Percentiles rank a stretch among this genome's conserved stretches.
phyloP scores from a whole-genome alignment of 208 protist genomes.

The Balamuthia mandrillaris region DNA sequence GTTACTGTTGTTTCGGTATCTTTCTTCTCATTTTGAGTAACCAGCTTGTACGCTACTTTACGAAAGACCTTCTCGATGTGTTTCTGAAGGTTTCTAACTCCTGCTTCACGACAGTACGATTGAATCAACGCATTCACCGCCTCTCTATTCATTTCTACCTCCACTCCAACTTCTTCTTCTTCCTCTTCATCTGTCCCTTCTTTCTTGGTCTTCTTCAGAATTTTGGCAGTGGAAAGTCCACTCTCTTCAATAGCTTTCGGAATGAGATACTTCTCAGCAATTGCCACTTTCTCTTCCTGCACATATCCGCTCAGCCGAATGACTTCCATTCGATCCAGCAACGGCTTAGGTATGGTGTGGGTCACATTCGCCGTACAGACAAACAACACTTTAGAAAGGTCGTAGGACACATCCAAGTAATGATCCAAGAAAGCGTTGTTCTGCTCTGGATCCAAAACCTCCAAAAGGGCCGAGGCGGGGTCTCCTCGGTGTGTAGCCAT shows the following conservation, averaged over 20 bases:
- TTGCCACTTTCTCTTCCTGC: constrained; percentile 39
- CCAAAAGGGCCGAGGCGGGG: constrained; percentile 77
- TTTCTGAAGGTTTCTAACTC: constrained; percentile 81
- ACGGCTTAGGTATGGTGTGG: constrained; percentile 76
- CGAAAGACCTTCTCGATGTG: constrained; percentile 78
- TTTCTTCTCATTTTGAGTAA: neutral
- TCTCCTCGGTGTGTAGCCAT: constrained; percentile 61
- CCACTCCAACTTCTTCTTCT: too few species aligned
- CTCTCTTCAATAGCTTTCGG: neutral
- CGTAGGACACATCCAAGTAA: constrained; percentile 80
- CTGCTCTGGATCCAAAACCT: constrained; percentile 83
- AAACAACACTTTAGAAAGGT: constrained; percentile 81
- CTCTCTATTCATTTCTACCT: too few species aligned
- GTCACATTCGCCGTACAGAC: constrained; percentile 80
- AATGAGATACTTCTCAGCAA: constrained; percentile 4
- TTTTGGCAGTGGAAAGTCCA: too few species aligned
- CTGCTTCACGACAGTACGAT: neutral
- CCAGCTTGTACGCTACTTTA: constrained; percentile 57
- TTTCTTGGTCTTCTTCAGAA: too few species aligned
- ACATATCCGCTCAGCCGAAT: constrained; percentile 76
- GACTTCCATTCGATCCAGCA: constrained; percentile 86
- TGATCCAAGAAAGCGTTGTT: constrained; percentile 83
- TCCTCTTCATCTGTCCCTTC: too few species aligned
- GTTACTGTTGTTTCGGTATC: neutral
- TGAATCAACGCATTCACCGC: neutral